Evolutionary conservation across 164 flowering plant species (phyloP), one percentile per base, ranked within the genome.

Genomic region (Umbellularia californica): DNA sequence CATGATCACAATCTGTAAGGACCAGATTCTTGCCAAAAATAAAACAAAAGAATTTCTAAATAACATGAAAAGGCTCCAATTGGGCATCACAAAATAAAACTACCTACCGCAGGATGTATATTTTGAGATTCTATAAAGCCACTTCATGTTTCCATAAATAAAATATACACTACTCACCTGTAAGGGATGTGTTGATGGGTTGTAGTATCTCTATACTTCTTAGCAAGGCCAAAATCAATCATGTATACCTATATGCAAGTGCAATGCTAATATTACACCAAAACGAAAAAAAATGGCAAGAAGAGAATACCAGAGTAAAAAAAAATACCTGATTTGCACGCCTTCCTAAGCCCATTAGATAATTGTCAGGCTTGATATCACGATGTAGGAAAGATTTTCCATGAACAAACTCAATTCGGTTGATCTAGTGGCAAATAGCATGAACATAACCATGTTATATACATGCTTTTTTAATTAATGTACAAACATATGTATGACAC

Each of bases 321-420:
- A 19, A 50, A 75, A 60, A 50, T 51, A 92, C 97, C 92, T 90
- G 95, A 82, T 94, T 90, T 30, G 95, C 97, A 70, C 95, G 92
- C 78, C 95, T 84, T 70, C 97, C 95, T 77, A 92, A 77, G 60
- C 97, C 97, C 98, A 94, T 90, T n/a, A 90, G 91, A 76, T 92
- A 94, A 80, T 90, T 92, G 77, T 94, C 97, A 14, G 97, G 97
- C 81, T 94, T 92, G 64, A 94, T 85, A 84, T 92, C 97, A 58
- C 95, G 88, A 80, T 90, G 97, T 41, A 92, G 85, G 77, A 92
- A 90, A 51, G 90, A 90, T 79, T 90, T 90, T 13, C 89, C 82
- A 72, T 94, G 95, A 75, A 92, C 87, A 81, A 90, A 90, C 70
- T 92, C 97, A 58, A 94, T 89, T 30, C 98, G 98, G 76, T 89